Evolutionary conservation across 768 basidiomycete species (phyloP).

Genomic region (Mycena kentingensis): DNA sequence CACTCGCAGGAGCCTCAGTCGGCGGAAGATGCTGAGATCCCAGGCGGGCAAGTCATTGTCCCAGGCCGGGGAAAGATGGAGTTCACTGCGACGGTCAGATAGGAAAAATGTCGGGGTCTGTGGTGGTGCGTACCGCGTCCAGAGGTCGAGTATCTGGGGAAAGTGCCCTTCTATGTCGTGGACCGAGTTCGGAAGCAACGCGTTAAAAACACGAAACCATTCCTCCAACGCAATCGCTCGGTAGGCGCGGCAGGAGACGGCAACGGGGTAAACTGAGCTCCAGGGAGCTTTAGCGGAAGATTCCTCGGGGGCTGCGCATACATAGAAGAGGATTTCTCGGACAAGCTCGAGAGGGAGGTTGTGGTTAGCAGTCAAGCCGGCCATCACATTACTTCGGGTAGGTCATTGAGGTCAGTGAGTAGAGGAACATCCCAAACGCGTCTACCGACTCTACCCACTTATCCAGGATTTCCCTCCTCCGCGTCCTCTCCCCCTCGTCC

Average conservation of each 20-base stretch:
- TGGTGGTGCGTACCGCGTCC: conserved; percentile 26
- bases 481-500: neutral
- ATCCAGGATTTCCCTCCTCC: conserved; percentile 3
- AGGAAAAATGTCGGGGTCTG: neutral
- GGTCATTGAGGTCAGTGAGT: neutral
- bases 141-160: conserved; percentile 26
- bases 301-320: conserved; percentile 17
- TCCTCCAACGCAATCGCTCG: conserved; percentile 30
- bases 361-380: too few relatives aligned
- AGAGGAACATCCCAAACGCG: conserved; percentile 20
- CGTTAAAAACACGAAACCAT: conserved; percentile 38
- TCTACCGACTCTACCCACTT: conserved; percentile 11
- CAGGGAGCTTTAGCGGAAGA: conserved; percentile 29
- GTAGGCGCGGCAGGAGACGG: conserved; percentile 33
- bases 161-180: conserved; percentile 25
- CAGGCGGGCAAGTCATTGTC: neutral
- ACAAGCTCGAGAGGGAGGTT: conserved; percentile 40
- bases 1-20: neutral
- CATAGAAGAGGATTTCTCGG: conserved; percentile 31
- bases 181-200: conserved; percentile 28
- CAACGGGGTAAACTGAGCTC: conserved; percentile 30
- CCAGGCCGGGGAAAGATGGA: conserved; percentile 32
- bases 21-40: conserved; percentile 25
- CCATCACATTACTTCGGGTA: neutral
- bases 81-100: conserved; percentile 24